Conservation (phyloP, 176 grass and related monocot genomes). For the Lolium rigidum region DNA sequence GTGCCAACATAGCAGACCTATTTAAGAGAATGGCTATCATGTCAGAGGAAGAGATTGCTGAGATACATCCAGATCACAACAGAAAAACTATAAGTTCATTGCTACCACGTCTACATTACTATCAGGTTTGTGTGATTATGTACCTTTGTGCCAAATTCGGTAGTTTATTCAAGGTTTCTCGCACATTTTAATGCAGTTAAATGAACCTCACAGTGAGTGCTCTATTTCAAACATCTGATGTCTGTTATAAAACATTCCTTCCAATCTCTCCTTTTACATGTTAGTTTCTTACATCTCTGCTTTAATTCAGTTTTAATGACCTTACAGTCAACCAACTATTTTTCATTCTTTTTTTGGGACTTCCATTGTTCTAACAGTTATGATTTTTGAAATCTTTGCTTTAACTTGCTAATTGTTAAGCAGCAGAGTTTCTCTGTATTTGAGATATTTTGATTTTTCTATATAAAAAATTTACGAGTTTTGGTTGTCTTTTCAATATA, state of each 20-base stretch:
- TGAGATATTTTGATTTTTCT: neutral
- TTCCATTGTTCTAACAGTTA: neutral
- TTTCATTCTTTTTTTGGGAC: neutral
- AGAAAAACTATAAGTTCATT: constrained; percentile 72
- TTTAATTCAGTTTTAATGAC: neutral
- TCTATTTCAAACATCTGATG: neutral
- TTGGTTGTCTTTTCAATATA: neutral
- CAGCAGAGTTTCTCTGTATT: neutral
- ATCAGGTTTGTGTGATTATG: constrained; percentile 64
- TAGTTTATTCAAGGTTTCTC: constrained; percentile 16
- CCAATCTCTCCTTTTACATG: neutral
- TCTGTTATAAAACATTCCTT: neutral
- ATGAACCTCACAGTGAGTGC: neutral
- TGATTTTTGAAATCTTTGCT: neutral
- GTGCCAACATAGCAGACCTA: constrained; percentile 91
- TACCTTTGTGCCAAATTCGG: constrained; percentile 31
- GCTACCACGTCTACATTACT: constrained; percentile 72
- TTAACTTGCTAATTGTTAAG: neutral
- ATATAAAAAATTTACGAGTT: neutral
- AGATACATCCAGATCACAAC: constrained; percentile 82
- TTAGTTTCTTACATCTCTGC: neutral
- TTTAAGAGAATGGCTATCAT: constrained; percentile 88
- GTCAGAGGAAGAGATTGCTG: constrained; percentile 91
- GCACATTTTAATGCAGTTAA: constrained; percentile 1
- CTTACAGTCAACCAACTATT: neutral